Evolutionary conservation across 2,329 filamentous ascomycete species (phyloP).

Genomic region (Phialophora tarda): DNA sequence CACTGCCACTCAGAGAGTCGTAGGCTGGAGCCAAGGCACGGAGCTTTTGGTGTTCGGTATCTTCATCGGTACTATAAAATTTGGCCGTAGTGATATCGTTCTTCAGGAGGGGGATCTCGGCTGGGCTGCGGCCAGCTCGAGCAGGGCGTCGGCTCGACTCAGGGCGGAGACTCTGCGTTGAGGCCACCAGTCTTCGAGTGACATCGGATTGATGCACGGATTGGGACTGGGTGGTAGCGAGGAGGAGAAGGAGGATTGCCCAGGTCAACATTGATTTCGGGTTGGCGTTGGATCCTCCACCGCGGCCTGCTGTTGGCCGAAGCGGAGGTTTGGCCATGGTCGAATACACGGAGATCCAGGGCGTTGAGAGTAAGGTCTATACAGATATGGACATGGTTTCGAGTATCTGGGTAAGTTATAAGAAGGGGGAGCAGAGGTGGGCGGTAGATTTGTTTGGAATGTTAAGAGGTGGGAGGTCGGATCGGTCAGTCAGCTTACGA

Average conservation of each 20-base stretch:
- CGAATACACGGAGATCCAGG: slow-evolving; percentile 4
- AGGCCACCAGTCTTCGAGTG: slow-evolving; percentile 33
- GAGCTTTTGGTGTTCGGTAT: slow-evolving; percentile 35
- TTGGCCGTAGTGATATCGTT: slow-evolving; percentile 38
- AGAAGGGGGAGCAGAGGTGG: neutral
- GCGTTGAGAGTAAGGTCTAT: slow-evolving; percentile 1
- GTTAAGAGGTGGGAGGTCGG: slow-evolving; percentile 12
- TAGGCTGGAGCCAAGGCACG: slow-evolving; percentile 89
- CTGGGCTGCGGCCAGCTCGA: slow-evolving; percentile 40
- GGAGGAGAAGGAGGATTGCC: slow-evolving; percentile 37
- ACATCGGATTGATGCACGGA: slow-evolving; percentile 27
- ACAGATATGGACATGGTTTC: neutral
- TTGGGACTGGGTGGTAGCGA: slow-evolving; percentile 32
- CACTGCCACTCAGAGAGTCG: slow-evolving; percentile 55
- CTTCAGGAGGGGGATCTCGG: slow-evolving; percentile 40
- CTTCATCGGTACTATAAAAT: slow-evolving; percentile 39
- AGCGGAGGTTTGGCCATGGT: slow-evolving; percentile 38
- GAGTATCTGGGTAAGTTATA: neutral
- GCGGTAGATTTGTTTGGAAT: slow-evolving; percentile 2
- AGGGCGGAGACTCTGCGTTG: slow-evolving; percentile 29
- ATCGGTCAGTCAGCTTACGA: slow-evolving; percentile 16
- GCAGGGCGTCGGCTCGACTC: slow-evolving; percentile 32
- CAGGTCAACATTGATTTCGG: slow-evolving; percentile 36
- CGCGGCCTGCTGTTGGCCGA: slow-evolving; percentile 35
- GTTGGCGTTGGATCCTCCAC: slow-evolving; percentile 32